phyloP scores from a whole-genome alignment of 257 asterid species.

The Solanum ahanhuiri region DNA sequence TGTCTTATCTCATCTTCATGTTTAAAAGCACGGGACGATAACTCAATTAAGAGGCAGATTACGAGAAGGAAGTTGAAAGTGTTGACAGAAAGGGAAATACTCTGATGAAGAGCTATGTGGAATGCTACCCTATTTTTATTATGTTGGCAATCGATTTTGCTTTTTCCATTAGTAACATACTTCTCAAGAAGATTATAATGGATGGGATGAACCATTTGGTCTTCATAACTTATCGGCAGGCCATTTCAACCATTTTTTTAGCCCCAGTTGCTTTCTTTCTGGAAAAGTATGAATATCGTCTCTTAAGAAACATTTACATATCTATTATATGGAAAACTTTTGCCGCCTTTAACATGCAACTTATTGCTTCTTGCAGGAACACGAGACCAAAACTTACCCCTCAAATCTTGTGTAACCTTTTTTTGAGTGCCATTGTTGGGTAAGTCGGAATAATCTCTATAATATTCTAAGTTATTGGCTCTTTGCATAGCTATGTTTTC shows the following conservation, averaged over 20 bases:
- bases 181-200: slow-evolving; percentile 45
- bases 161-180: slow-evolving; percentile 59
- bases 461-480: not conserved
- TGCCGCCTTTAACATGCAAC: not conserved
- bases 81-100: not conserved
- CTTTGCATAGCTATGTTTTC: not conserved
- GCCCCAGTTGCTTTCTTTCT: slow-evolving; percentile 54
- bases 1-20: not conserved
- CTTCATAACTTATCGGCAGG: slow-evolving; percentile 73
- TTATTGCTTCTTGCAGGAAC: slow-evolving; percentile 34
- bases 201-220: slow-evolving; percentile 56
- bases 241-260: slow-evolving; percentile 48
- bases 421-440: slow-evolving; percentile 71
- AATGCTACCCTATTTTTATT: slow-evolving; percentile 50
- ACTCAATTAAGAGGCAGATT: not conserved
- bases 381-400: slow-evolving; percentile 61
- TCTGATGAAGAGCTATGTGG: slow-evolving; percentile 26
- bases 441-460: slow-evolving; percentile 8
- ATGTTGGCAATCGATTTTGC: slow-evolving; percentile 48
- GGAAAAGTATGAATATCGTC: slow-evolving; percentile 33
- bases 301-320: not conserved
- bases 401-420: slow-evolving; percentile 34
- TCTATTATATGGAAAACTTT: not conserved
- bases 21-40: not conserved
- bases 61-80: not conserved